Base-by-base conservation (phyloP, 148 eudicot species). In the Camellia japonica region DNA sequence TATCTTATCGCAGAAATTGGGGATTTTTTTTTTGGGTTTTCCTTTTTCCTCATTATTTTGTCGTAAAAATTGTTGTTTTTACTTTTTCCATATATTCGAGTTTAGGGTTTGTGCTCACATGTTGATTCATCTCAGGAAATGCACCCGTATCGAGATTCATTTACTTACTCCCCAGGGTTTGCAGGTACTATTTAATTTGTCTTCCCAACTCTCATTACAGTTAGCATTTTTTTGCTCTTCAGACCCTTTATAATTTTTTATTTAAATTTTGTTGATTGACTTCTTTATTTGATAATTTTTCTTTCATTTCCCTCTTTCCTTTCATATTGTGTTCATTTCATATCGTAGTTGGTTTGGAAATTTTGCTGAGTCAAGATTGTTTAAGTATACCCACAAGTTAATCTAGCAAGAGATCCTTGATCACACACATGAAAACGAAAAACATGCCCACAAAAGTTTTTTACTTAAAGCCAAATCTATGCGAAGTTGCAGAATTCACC, bases 81-180 rank as follows among this genome's bases (percentile, higher is more conserved):
- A 51, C 38, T 30, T 30, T 30, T 30, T 30, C 38, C 38, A 30
- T 30, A 30, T 30, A 30, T 30, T 30, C 38, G 38, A 30, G 16
- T 14, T 56, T 61, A 41, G 63, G 54, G 51, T 52, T 78, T 58
- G 52, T 15, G 20, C 43, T 16, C 18, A 54, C 23, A 30, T 62
- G n/a, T 9, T 49, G 42, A 5, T 11, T 82, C 12, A 30, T 56
- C 18, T 54, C 90, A 92, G 95, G 87, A 92, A 92, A 92, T 92
- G 93, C 84, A 92, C 93, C 19, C 82, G 93, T n/a, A 86, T 95
- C 76, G 99, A 95, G 91, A 95, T 95, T 78, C 99, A 95, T 83
- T 81, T 92, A 81, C 85, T 93, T 74, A 85, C 97, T 60, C 90
- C 97, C n/a, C 97, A 91, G 85, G 98, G 98, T 69, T 88, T 95